Base-by-base conservation (phyloP, 2,329 filamentous ascomycete genomes). In the Bisporella sp. region DNA sequence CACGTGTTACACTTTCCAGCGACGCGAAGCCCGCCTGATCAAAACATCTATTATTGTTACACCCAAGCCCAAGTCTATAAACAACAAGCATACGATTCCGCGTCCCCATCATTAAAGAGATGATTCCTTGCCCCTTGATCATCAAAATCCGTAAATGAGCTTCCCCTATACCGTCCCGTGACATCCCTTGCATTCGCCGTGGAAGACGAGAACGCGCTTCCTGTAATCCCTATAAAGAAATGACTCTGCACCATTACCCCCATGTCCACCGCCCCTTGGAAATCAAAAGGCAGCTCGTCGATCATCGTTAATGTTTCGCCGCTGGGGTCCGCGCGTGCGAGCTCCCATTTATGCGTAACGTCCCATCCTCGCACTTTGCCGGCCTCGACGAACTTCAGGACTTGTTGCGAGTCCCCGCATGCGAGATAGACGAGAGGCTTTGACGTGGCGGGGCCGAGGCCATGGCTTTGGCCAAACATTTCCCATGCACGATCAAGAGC, bases 131-230 rank as follows among this genome's bases (percentile, higher is more conserved):
- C 66, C 7, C 62, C 62, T 8, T 48, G 62, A 48, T 66, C 65
- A 46, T 63, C 62, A 6, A 47, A 47, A 1, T 61, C 8, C 12
- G 56, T 51, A 40, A 68, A 60, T 2, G 57, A 62, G 57, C 63
- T 66, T 47, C 66, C 65, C n/a, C 66, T 54, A 54, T 68, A 68
- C n/a, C 64, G 57, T 9, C 64, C 64, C 5, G 63, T 68, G 2
- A 51, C 43, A 54, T 68, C 66, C 49, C 66, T 62, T 49, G 60
- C 57, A 58, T 68, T 67, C 28, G 54, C 63, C 5, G 66, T 51
- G 5, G 64, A 64, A 28, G 57, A 60, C 28, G 61, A 65, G 40
- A 68, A 67, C 13, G 65, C 66, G 54, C 65, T 67, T 21, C 65
- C 65, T 37, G 59, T 64, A 30, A 67, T 59, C 13, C 66, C 66